Evolutionary conservation across 345 rosid genomes (phyloP), one percentile per base, ranked within the genome.

Genomic region (rapeseed (Brassica napus)): DNA sequence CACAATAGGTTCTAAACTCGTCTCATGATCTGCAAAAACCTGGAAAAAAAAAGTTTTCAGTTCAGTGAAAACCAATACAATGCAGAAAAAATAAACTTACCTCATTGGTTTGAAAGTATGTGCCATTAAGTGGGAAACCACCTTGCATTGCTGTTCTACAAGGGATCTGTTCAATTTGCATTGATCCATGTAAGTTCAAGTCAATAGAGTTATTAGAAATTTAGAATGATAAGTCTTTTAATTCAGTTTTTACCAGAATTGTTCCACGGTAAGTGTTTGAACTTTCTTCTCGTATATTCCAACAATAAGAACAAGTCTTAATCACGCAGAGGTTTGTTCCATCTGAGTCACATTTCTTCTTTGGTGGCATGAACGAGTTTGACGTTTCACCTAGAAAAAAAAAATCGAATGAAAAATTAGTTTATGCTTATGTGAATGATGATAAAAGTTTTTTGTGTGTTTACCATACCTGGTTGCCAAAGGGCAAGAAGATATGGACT

Each of bases 41-140:
- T 93, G 80, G 9, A 60, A 4, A 10, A 0, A 6, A 73, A 6
- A 4, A 10, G 8, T 2, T 67, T 65, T 3, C 5, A 37, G 52
- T 8, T 8, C 12, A 64, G 15, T 2, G 0, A 5, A 24, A 24
- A 14, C 35, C 23, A 5, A 58, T 12, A 34, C 49, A 52, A 18
- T 3, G 1, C 68, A 1, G 3, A 10, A 7, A 52, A 34, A 30
- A 8, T 8, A 34, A 1, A 65, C 69, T 85, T 14, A 80, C 95
- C 89, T 91, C 95, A n/a, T 90, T 91, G 3, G 84, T 79, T 77
- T 91, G 98, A 68, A 91, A 93, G 28, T 93, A 93, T 4, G 97
- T 91, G 31, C 95, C 97, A 47, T 90, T 91, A 7, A 94, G 82
- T 42, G 97, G 95, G 75, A 94, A 94, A 24, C 84, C 69, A 2